Evolutionary conservation across 768 basidiomycete genomes (phyloP), one percentile per base, ranked within the genome.

Genomic region (Pisolithus marmoratus): DNA sequence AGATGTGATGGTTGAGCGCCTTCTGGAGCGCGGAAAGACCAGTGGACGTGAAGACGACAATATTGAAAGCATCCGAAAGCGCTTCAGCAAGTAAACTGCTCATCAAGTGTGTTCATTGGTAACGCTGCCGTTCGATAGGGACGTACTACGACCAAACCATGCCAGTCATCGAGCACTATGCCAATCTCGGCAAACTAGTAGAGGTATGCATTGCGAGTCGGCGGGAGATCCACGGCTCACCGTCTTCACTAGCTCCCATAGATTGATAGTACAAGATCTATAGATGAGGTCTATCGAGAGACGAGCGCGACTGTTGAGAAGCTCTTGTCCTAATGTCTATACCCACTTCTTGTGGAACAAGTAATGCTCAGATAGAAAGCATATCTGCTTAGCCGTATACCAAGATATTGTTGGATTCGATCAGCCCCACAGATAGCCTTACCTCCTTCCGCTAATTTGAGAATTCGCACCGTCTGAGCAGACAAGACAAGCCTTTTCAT

Each of bases 1-100:
- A 64, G 81, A 90, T 45, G 85, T 93, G 57, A 90, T 98, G 86
- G 77, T 87, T 26, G 69, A 76, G 56, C 88, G 96, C 49, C 75
- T 99, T 52, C 76, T 94, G 48, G 87, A 94, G 68, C 84, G 96
- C 22, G 87, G 86, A 23, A 87, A 97, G 76, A 98, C 94, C 0
- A 91, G 88, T 50, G 95, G 96, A 15, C 78, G 96, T 14, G 94
- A 93, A 62, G 96, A 99, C 61, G 96, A 99, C 66, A 99, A 99
- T 64, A 58, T 60, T 12, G 92, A 95, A 68, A 92, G 85, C 66
- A 95, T 99, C 71, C 87, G 81, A 72, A 99, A 98, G 71, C 88
- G 96, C n/a, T 97, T 98, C 75, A 74, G 94, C 89, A 64, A 19
- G 85, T 76, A 12, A 19, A 14, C 29, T 9, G 22, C 43, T 24